Evolutionary conservation across 495 filamentous ascomycete species (phyloP).

Genomic region (Lasiosphaeria ovina): DNA sequence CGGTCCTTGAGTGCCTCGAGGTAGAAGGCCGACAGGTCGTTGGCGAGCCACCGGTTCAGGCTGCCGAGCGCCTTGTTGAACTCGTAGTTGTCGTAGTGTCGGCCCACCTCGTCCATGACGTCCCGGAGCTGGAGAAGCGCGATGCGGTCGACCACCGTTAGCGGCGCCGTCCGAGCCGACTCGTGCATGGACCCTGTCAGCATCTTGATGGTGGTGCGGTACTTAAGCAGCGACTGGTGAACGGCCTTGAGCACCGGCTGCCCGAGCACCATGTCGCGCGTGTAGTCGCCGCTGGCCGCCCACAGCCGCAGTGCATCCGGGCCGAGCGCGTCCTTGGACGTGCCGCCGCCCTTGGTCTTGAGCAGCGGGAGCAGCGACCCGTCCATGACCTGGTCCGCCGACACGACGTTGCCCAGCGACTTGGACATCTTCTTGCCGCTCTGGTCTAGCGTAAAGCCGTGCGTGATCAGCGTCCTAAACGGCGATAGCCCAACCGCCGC

Average conservation of each 20-base stretch:
- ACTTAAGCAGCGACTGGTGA: slow-evolving; percentile 75
- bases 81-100: slow-evolving; percentile 66
- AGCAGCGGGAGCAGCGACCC: slow-evolving; percentile 58
- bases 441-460: slow-evolving; percentile 90
- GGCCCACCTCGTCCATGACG: slow-evolving; percentile 56
- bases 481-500: slow-evolving; percentile 48
- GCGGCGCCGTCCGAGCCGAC: slow-evolving; percentile 46
- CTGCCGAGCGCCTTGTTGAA: slow-evolving; percentile 75
- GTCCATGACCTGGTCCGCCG: slow-evolving; percentile 78
- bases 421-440: slow-evolving; percentile 98
- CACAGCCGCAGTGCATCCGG: slow-evolving; percentile 88
- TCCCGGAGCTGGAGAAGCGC: slow-evolving; percentile 71
- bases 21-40: slow-evolving; percentile 88
- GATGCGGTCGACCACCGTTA: slow-evolving; percentile 64
- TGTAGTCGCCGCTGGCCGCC: slow-evolving; percentile 90
- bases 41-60: slow-evolving; percentile 75
- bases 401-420: slow-evolving; percentile 86
- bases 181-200: slow-evolving; percentile 75
- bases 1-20: slow-evolving; percentile 89
- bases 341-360: slow-evolving; percentile 38
- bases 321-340: slow-evolving; percentile 51
- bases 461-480: slow-evolving; percentile 84
- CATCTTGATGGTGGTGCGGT: slow-evolving; percentile 82
- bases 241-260: slow-evolving; percentile 69
- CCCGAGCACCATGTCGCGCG: slow-evolving; percentile 77